Conservation (phyloP, 23 red algal genomes). For the Agarophyton chilense region DNA sequence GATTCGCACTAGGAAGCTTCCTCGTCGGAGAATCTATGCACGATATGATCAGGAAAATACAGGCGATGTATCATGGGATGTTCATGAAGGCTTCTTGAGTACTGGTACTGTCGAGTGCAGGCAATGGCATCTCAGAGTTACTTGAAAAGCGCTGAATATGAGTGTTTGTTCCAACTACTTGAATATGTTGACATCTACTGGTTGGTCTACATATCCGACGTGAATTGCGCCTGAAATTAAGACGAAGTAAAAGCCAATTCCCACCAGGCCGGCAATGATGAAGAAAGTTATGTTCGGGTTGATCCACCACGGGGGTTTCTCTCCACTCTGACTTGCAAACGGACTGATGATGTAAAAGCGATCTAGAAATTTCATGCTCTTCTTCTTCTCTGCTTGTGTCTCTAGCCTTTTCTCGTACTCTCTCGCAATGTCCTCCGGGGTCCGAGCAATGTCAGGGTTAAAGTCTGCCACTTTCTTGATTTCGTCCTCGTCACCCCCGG, state of each 20-base stretch:
- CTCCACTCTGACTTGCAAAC: slow-evolving; percentile 91
- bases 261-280: slow-evolving; percentile 69
- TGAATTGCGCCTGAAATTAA: slow-evolving; percentile 78
- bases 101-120: background rate
- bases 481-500: slow-evolving; percentile 36
- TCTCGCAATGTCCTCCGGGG: slow-evolving; percentile 72
- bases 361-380: slow-evolving; percentile 66
- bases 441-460: slow-evolving; percentile 74
- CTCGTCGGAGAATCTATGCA: background rate
- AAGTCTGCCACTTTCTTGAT: slow-evolving; percentile 69
- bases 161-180: slow-evolving; percentile 4
- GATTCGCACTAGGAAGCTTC: background rate
- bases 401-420: slow-evolving; percentile 71
- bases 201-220: slow-evolving; percentile 82
- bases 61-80: too few species aligned
- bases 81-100: background rate
- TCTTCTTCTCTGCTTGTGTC: slow-evolving; percentile 38
- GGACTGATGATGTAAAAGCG: slow-evolving; percentile 96
- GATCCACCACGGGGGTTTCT: slow-evolving; percentile 97
- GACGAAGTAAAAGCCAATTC: slow-evolving; percentile 85
- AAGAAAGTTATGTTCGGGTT: slow-evolving; percentile 97
- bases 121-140: background rate
- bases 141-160: background rate
- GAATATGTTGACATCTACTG: slow-evolving; percentile 77
- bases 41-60: background rate